Conservation (phyloP, 805 yeast species). For the Scheffersomyces coipomensis region DNA sequence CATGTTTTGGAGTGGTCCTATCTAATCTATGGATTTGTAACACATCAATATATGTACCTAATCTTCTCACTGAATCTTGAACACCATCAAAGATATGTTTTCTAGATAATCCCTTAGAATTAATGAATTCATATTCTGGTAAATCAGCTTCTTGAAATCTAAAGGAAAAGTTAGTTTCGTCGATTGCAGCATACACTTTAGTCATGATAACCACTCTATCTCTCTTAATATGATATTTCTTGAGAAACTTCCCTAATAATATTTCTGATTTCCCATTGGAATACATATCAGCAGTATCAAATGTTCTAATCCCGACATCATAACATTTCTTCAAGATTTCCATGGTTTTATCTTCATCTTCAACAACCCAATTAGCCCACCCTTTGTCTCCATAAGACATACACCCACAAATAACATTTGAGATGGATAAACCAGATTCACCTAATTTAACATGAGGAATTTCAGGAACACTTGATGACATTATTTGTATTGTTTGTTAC, state of each 20-base stretch:
- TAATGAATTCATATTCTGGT: slow-evolving; percentile 15
- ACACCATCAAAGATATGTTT: slow-evolving; percentile 49
- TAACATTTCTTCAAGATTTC: slow-evolving; percentile 22
- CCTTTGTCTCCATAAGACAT: slow-evolving; percentile 47
- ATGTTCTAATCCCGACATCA: slow-evolving; percentile 19
- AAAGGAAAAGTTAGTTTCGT: slow-evolving; percentile 8
- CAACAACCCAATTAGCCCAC: slow-evolving; percentile 32
- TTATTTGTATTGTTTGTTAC: no score
- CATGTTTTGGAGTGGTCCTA: slow-evolving; percentile 47
- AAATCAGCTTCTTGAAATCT: slow-evolving; percentile 5
- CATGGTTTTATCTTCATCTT: slow-evolving; percentile 24
- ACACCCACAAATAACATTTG: slow-evolving; percentile 52
- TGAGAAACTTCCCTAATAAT: slow-evolving; percentile 16
- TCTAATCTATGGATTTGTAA: slow-evolving; percentile 60
- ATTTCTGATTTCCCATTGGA: slow-evolving; percentile 18
- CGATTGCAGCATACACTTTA: slow-evolving; percentile 12
- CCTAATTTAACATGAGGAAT: slow-evolving; percentile 23
- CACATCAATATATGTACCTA: slow-evolving; percentile 55
- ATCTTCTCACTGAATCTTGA: slow-evolving; percentile 38
- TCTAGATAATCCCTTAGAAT: slow-evolving; percentile 37
- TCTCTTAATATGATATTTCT: slow-evolving; percentile 18
- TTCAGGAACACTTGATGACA: no score
- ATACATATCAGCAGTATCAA: slow-evolving; percentile 22
- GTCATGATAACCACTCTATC: slow-evolving; percentile 17
- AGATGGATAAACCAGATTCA: slow-evolving; percentile 47